These are phyloP conservation scores for Paulownia fortunei DNA, from an alignment of 257 asterid species.

Conservation along the genomic window DNA sequence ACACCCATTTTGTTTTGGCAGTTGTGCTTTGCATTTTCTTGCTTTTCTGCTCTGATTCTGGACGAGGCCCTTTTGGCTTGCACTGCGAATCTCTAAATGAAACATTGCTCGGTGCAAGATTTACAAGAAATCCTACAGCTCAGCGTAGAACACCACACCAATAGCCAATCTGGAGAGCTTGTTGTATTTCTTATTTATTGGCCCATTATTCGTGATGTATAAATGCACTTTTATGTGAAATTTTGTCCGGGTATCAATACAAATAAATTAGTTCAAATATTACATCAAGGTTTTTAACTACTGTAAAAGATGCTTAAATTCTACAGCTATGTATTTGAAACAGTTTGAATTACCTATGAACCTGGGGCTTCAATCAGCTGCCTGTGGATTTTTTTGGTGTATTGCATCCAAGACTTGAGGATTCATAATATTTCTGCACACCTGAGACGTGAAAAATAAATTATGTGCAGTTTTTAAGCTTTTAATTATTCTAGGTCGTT, in stretches of 20 bases:
- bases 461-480: too few relatives aligned
- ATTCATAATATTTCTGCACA: too few relatives aligned
- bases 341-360: too few relatives aligned
- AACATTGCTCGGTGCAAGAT: conserved; percentile 35
- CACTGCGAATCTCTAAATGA: too few relatives aligned
- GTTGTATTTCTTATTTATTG: too few relatives aligned
- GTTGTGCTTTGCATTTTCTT: conserved; percentile 41
- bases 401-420: too few relatives aligned
- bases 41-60: conserved; percentile 39
- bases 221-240: conserved; percentile 29
- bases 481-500: too few relatives aligned
- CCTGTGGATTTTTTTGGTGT: too few relatives aligned
- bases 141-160: conserved; percentile 35
- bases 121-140: conserved; percentile 32
- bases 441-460: too few relatives aligned
- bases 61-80: conserved; percentile 39
- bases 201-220: conserved; percentile 36
- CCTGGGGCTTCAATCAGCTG: too few relatives aligned
- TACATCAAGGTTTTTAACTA: background rate
- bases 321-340: too few relatives aligned
- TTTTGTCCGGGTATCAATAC: background rate
- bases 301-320: too few relatives aligned
- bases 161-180: conserved; percentile 14
- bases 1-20: conserved; percentile 38
- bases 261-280: background rate